Base-by-base conservation (phyloP, 805 yeast genomes). In the Candida piceae region DNA sequence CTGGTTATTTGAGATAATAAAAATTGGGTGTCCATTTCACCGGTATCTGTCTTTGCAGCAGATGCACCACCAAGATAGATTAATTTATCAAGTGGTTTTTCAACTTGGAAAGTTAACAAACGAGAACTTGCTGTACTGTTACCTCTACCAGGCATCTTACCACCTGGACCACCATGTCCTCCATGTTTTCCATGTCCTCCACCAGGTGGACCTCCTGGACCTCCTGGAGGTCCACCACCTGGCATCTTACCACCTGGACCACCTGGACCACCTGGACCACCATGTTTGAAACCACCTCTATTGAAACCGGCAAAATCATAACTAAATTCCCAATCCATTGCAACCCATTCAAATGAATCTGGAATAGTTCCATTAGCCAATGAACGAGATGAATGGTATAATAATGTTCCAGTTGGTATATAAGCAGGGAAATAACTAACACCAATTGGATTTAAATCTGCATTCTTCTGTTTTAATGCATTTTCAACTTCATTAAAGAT, bases 21-120 rank as follows among this genome's bases (percentile, higher is more conserved):
- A 31, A 55, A 55, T 46, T 75, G 80, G 1, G 76, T 67, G 49
- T 79, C 85, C 83, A 76, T 76, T 48, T 74, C 78, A 4, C 84
- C 84, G 1, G 75, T 65, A 1, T 37, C 27, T 0, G 69, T 58
- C 51, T 78, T 78, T 0, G 83, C 76, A n/a, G 83, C 85, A 20
- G 82, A 76, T 0, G 84, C 82, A 5, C 85, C 85, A 42, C 78
- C 84, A n/a, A 79, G 51, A 34, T 69, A 66, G 5, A 79, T 60
- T 21, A 78, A 49, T 44, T 64, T 70, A 42, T 64, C 65, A 35
- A 78, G 52, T 4, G 81, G 78, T 41, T 59, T 62, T 3, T 55
- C 58, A 8, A 69, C 71, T 41, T 63, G 57, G 44, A 76, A 75
- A 0, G 82, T 74, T 43, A 69, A 58, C 32, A 75, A 39, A 15